Conservation (phyloP, 192 early-diverging fungal species). For the Podila verticillata region DNA sequence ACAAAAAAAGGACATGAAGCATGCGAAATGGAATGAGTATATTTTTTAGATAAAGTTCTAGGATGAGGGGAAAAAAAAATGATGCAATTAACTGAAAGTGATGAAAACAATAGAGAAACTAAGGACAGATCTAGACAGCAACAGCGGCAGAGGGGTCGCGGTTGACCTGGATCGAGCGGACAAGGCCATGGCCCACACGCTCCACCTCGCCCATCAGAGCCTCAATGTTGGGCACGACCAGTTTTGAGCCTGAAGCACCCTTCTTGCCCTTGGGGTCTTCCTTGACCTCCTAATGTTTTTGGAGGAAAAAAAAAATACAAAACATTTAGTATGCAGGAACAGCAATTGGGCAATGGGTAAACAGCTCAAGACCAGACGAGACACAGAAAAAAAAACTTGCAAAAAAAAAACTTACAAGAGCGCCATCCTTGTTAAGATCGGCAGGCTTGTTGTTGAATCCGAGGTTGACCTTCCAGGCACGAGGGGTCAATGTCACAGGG, state of each 20-base stretch:
- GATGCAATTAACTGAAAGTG: neutral
- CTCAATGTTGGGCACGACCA: slow-evolving; percentile 67
- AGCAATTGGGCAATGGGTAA: too few relatives aligned
- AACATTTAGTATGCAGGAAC: too few relatives aligned
- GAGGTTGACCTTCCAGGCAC: slow-evolving; percentile 72
- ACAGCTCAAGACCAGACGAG: too few relatives aligned
- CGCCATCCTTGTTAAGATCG: slow-evolving; percentile 54
- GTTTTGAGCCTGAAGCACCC: slow-evolving; percentile 45
- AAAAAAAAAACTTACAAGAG: slow-evolving; percentile 51
- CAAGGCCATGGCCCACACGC: slow-evolving; percentile 70
- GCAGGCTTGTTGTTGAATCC: slow-evolving; percentile 67
- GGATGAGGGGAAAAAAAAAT: neutral
- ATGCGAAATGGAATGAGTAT: neutral
- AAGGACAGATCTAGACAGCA: neutral
- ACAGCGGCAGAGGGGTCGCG: slow-evolving; percentile 21
- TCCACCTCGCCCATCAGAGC: slow-evolving; percentile 75
- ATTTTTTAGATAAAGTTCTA: neutral
- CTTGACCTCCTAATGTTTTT: slow-evolving; percentile 22
- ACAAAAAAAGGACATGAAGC: neutral
- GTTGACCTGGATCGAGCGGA: slow-evolving; percentile 37
- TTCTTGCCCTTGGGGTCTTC: slow-evolving; percentile 33
- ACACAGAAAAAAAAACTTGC: slow-evolving; percentile 5
- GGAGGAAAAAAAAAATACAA: neutral
- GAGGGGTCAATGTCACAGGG: slow-evolving; percentile 58
- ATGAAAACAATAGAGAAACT: neutral